These are phyloP conservation scores for Cercospora beticola DNA, from an alignment of 2,329 filamentous ascomycete genomes.

Conservation along the genomic window DNA sequence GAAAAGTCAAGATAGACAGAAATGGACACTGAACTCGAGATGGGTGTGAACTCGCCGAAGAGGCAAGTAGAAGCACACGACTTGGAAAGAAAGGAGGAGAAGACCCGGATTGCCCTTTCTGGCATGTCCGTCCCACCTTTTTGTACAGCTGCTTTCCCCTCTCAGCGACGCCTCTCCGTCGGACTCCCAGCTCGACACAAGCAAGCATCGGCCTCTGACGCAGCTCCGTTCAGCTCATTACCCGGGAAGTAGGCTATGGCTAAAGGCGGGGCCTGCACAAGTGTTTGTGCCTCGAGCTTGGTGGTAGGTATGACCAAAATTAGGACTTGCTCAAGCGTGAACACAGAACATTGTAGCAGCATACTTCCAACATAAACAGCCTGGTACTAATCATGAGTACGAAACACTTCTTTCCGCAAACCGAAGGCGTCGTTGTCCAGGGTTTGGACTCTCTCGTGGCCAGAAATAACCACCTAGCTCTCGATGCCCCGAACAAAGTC, in stretches of 20 bases:
- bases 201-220: constrained; percentile 12
- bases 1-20: background rate
- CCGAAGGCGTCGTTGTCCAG: constrained; percentile 52
- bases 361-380: background rate
- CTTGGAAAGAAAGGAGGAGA: background rate
- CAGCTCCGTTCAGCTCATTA: constrained; percentile 7
- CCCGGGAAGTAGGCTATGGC: background rate
- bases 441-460: constrained; percentile 50
- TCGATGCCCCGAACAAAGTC: constrained; percentile 50
- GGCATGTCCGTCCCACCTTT: constrained; percentile 1
- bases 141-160: constrained; percentile 3
- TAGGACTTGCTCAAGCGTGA: background rate
- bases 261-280: constrained; percentile 1
- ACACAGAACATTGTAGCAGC: background rate
- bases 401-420: constrained; percentile 56
- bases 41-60: background rate
- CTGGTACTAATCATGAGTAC: constrained; percentile 46
- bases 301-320: background rate
- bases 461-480: constrained; percentile 46
- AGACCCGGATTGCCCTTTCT: background rate
- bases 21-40: background rate
- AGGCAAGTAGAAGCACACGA: background rate
- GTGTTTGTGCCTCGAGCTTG: background rate
- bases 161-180: background rate
- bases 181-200: background rate